Base-by-base conservation (phyloP, 495 filamentous ascomycete genomes). In the Darksidea phi region DNA sequence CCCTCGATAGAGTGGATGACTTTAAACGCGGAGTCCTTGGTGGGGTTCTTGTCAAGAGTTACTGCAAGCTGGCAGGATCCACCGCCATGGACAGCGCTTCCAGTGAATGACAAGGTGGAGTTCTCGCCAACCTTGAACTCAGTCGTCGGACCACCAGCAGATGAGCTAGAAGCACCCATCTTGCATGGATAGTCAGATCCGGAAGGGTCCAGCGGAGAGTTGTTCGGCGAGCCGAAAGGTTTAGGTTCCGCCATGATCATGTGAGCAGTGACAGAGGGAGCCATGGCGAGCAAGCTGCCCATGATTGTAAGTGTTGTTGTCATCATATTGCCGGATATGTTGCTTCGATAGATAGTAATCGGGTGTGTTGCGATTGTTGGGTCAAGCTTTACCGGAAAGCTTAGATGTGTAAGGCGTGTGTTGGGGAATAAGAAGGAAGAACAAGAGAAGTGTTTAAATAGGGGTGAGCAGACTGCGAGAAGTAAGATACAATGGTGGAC, bases 171-270 rank as follows among this genome's bases (percentile, higher is more conserved):
- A 51, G 68, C 73, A 7, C 69, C 59, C 1, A 75, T 61, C 73
- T 95, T 90, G 80, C 93, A 97, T 0, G 93, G 92, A 71, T 84
- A 97, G 74, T 96, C 80, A 24, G 71, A 75, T 17, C 88, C 88
- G 23, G 74, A 77, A 5, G 58, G 60, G 17, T 95, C 77, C 15
- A 94, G 91, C 2, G 79, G 75, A 66, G 83, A 86, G 70, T 80
- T 79, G 38, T 62, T 73, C 50, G 66, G 69, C 37, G 72, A 68
- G 60, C 76, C 75, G 62, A 82, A 95, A 1, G 91, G 91, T 34
- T 80, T 75, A 0, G 93, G 92, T 10, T 64, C 76, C 45, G 63
- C 73, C 82, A 97, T 86, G 25, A 82, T 78, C 78, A 95, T 85
- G 70, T 98, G 93, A 10, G 80, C 81, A 11, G 75, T 72, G 57